These are phyloP conservation scores for Tricholoma flavovirens DNA, from an alignment of 768 basidiomycete genomes.

Conservation along the genomic window DNA sequence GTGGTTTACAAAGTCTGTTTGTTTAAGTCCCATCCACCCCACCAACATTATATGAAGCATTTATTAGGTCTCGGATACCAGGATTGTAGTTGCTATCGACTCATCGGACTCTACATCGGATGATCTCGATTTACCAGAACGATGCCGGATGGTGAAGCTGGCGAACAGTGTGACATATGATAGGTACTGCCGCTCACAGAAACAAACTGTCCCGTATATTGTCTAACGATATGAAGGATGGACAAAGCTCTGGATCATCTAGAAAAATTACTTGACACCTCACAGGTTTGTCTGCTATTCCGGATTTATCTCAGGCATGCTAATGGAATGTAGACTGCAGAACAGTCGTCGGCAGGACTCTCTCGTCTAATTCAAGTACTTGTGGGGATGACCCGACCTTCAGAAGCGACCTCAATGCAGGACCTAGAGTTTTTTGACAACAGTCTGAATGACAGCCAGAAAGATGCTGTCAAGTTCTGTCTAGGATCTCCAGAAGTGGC, in stretches of 20 bases:
- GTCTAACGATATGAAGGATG: conserved; percentile 52
- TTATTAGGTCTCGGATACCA: conserved; percentile 68
- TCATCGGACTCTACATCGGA: conserved; percentile 50
- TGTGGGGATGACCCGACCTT: conserved; percentile 55
- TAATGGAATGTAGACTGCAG: conserved; percentile 20
- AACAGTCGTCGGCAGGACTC: conserved; percentile 37
- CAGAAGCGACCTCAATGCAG: conserved; percentile 28
- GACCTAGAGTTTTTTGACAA: conserved; percentile 66
- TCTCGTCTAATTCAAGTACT: conserved; percentile 61
- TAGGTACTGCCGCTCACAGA: conserved; percentile 40
- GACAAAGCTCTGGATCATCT: conserved; percentile 72
- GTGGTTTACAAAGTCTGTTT: conserved; percentile 75
- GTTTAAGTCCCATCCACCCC: conserved; percentile 1
- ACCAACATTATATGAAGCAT: background rate
- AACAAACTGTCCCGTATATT: background rate
- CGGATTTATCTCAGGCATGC: conserved; percentile 9
- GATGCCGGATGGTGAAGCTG: conserved; percentile 80
- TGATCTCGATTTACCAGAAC: conserved; percentile 77
- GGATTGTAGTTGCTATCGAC: conserved; percentile 77
- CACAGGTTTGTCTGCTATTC: conserved; percentile 4
- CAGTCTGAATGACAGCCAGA: conserved; percentile 78
- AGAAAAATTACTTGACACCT: conserved; percentile 36
- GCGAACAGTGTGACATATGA: conserved; percentile 93
- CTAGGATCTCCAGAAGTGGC: conserved; percentile 77
- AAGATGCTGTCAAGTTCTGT: conserved; percentile 78